Base-by-base conservation (phyloP, 1,284 basidiomycete species). In the Sphagnurus paluster region DNA sequence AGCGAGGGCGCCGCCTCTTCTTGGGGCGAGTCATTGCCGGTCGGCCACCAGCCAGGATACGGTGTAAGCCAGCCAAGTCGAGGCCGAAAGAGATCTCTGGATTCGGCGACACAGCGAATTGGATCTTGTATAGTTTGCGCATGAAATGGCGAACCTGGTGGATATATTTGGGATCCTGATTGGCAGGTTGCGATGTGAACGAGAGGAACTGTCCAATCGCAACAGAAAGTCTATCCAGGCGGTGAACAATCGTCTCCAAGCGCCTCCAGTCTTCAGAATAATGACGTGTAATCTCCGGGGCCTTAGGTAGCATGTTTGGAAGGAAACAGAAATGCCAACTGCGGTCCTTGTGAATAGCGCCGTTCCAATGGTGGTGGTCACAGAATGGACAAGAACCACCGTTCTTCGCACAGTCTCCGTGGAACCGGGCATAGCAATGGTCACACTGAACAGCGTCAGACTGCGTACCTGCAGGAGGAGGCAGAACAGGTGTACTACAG, bases 331-430 rank as follows among this genome's bases (percentile, higher is more conserved):
- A 90, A 59, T 90, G 87, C 78, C 82, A 91, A 55, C 73, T 86
- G 39, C 89, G 80, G 49, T 86, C 79, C 62, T 89, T 90, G 62
- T 81, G 79, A 46, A 90, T 82, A 5, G 83, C 76, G 21, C 88
- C 88, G 56, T 91, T 88, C 88, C 88, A 91, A 56, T 91, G 89
- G 53, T 89, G 84, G 56, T 90, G 87, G 54, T 91, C 88, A 56
- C 88, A 91, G 71, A 91, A 91, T 0, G 89, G 88, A 60, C 88
- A 91, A 6, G 88, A 91, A 28, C 88, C 88, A n/a, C 88, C 88
- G 54, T 84, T 89, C 52, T 82, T 82, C 9, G 87, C 88, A 55
- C 88, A 91, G 45, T 82, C 75, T 14, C 87, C 88, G 54, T 91
- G 88, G 67, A 91, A 91, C 42, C 87, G 73, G 34, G 88, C 89